Evolutionary conservation across 176 grass and related monocot genomes (phyloP), one percentile per base, ranked within the genome.

Genomic region (Metroxylon sagu): DNA sequence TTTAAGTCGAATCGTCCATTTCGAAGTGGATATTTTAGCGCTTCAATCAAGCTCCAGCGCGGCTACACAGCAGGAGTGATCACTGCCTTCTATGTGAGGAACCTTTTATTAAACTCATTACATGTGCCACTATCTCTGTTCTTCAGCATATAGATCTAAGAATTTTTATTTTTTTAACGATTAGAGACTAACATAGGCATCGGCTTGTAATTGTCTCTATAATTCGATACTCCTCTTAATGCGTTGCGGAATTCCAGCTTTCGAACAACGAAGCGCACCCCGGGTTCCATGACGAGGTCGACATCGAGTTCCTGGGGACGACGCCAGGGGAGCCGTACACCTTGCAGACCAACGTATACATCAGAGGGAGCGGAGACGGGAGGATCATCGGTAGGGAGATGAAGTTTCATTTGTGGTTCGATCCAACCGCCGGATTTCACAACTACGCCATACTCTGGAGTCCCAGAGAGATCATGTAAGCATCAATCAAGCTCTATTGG

Each of bases 31-130:
- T 90, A 90, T 58, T 90, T 90, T 19, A 82, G 79, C 8, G 72
- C 76, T 4, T 77, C 72, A 0, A 56, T 90, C 25, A 82, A 79
- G 68, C 87, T 90, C 27, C 87, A 90, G 49, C 18, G 59, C 0
- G 82, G 87, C 5, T 90, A 90, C 75, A 90, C 87, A 0, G 87
- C 87, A 1, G 87, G 87, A 14, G 87, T 90, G 2, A 90, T 80
- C 75, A 90, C 87, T 2, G 87, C 87, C 0, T 90, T 90, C 61
- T 90, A 85, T 55, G 77, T 85, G 35, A 62, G 75, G 53, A 48
- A 53, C 26, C 61, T 18, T 23, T 23, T 23, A 23, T 23, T 43
- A 14, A 10, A 43, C 10, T 43, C 35, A 12, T 43, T 43, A 43
- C 35, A 43, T 43, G 5, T 3, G 35, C 2, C 8, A 43, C 35